These are phyloP conservation scores for Panus rudis DNA, from an alignment of 768 basidiomycete genomes.

Conservation along the genomic window DNA sequence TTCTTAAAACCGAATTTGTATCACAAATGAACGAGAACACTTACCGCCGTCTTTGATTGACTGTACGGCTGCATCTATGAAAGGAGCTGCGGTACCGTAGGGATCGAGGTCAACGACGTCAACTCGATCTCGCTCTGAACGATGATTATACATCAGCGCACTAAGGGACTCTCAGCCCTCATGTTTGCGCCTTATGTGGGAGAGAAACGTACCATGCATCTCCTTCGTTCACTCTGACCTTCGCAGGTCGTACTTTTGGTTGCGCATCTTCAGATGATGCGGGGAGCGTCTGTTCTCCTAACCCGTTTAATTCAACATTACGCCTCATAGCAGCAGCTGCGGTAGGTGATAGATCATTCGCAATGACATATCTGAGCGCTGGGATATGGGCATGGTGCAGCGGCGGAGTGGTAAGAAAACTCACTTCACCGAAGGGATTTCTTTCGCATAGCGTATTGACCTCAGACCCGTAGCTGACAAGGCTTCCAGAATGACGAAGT, in stretches of 20 bases:
- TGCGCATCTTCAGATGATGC: conserved; percentile 3
- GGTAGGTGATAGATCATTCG: conserved; percentile 83
- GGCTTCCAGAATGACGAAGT: conserved; percentile 81
- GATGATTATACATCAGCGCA: conserved; percentile 85
- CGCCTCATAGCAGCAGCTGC: conserved; percentile 82
- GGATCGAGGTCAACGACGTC: conserved; percentile 98
- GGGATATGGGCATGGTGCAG: not conserved
- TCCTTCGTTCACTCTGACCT: conserved; percentile 81
- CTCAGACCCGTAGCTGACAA: conserved; percentile 94
- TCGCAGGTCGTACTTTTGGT: conserved; percentile 28
- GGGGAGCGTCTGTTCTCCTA: conserved; percentile 32
- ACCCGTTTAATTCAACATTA: conserved; percentile 78
- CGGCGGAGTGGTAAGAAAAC: conserved; percentile 12
- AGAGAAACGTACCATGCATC: conserved; percentile 77
- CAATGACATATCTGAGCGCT: conserved; percentile 70
- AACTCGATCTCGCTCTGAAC: conserved; percentile 64
- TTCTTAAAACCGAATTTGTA: not conserved
- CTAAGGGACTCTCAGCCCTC: conserved; percentile 30
- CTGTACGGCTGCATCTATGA: conserved; percentile 92
- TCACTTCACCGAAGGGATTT: conserved; percentile 87
- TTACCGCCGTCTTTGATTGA: conserved; percentile 80
- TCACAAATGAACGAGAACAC: conserved; percentile 11
- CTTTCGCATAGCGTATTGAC: conserved; percentile 95
- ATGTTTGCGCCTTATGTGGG: not conserved
- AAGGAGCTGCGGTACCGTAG: conserved; percentile 95